A percentile compares a stretch with the other conserved stretches of the same genome.
phyloP scores from a whole-genome alignment of 1,139 yeast genomes.

The Pichia terricola region DNA sequence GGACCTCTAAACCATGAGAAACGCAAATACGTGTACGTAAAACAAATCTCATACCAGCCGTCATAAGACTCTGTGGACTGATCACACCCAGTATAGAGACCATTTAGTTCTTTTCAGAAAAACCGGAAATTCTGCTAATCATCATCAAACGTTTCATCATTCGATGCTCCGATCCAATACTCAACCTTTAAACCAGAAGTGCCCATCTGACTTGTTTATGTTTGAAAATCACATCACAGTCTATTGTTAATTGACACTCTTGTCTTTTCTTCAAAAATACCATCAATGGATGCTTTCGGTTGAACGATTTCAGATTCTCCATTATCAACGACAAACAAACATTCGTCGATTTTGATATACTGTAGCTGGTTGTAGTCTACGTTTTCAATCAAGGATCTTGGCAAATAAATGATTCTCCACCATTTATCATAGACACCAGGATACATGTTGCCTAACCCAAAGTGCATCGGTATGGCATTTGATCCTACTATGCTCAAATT shows the following conservation, averaged over 20 bases:
- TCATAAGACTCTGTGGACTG: too few relatives aligned
- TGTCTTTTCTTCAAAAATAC: constrained; percentile 32
- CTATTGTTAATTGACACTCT: constrained; percentile 10
- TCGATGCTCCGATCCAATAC: too few relatives aligned
- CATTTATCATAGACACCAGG: constrained; percentile 50
- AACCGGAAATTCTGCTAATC: too few relatives aligned
- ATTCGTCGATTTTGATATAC: constrained; percentile 37
- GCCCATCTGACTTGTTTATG: too few relatives aligned
- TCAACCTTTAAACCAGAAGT: too few relatives aligned
- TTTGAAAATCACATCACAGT: too few relatives aligned
- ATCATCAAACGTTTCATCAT: too few relatives aligned
- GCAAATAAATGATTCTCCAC: constrained; percentile 46
- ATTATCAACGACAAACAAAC: constrained; percentile 26
- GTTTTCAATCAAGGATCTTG: constrained; percentile 14
- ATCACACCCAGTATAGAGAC: too few relatives aligned
- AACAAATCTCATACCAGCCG: too few relatives aligned
- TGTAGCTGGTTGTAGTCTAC: constrained; percentile 27
- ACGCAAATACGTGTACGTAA: too few relatives aligned
- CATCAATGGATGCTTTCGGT: constrained; percentile 35
- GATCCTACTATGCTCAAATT: constrained; percentile 41
- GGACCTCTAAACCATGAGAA: too few relatives aligned
- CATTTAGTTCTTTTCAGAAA: too few relatives aligned
- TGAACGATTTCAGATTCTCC: constrained; percentile 19
- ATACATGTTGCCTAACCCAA: constrained; percentile 45
- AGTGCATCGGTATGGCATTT: constrained; percentile 44